Conservation (phyloP, 2,329 filamentous ascomycete genomes). For the Amylocarpus encephaloides region DNA sequence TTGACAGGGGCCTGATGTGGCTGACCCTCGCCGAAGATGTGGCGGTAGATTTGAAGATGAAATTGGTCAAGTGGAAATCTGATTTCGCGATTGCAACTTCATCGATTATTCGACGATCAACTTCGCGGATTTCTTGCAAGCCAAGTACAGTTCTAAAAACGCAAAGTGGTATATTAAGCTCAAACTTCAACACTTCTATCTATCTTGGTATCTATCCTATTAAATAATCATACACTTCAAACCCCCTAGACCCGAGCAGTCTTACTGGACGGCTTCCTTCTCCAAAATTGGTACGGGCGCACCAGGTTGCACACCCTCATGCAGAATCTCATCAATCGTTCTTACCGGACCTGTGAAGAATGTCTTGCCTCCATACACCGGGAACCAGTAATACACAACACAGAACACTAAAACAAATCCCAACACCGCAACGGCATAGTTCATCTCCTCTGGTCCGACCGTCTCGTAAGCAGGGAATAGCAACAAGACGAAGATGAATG, state of each 20-base stretch:
- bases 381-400: slow-evolving; percentile 28
- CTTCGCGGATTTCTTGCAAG: no score
- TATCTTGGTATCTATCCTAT: no score
- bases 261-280: slow-evolving; percentile 5
- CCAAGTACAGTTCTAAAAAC: no score
- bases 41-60: no score
- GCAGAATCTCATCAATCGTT: slow-evolving; percentile 26
- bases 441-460: slow-evolving; percentile 27
- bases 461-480: slow-evolving; percentile 27
- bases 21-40: no score
- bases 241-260: not conserved
- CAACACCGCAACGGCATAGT: slow-evolving; percentile 29
- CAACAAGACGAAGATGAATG: slow-evolving; percentile 29
- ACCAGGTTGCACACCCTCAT: slow-evolving; percentile 8
- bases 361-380: slow-evolving; percentile 27
- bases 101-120: no score
- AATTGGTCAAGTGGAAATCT: no score
- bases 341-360: slow-evolving; percentile 29
- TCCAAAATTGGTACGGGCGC: not conserved
- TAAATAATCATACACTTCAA: not conserved
- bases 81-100: no score
- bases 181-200: no score
- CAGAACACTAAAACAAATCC: slow-evolving; percentile 29
- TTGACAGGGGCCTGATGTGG: not conserved
- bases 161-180: no score